These are phyloP conservation scores for Plasmodium knowlesi DNA, from an alignment of 169 alveolate species.

Conservation along the genomic window DNA sequence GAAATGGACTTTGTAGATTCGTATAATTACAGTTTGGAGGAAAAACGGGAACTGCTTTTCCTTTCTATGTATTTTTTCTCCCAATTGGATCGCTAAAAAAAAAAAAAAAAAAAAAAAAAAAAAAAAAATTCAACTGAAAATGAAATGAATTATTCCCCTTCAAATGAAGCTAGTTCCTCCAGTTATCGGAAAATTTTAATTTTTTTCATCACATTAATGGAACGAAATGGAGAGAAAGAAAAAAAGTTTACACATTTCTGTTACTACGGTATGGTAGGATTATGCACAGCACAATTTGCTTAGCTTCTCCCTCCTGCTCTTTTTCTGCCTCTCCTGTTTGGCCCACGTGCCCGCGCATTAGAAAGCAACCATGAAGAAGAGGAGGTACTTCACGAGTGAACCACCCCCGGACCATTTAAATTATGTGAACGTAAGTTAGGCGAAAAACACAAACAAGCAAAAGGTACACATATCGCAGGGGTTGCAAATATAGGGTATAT, in stretches of 20 bases:
- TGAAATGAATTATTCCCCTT: neutral
- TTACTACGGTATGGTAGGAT: neutral
- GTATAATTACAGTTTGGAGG: neutral
- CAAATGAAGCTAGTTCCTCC: neutral
- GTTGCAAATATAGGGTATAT: neutral
- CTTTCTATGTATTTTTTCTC: neutral
- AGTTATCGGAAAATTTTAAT: neutral
- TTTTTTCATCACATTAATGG: neutral
- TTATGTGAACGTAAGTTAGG: neutral
- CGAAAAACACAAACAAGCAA: neutral
- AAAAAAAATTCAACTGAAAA: neutral
- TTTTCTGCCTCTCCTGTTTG: neutral
- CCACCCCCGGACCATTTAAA: constrained; percentile 43
- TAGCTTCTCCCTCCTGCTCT: too few species aligned
- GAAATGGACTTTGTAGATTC: neutral
- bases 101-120: neutral
- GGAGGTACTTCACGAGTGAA: constrained; percentile 26
- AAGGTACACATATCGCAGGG: neutral
- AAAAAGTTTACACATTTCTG: neutral
- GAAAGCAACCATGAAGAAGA: constrained; percentile 1
- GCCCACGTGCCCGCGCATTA: neutral
- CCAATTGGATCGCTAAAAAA: neutral
- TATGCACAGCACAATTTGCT: neutral
- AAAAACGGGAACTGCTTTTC: neutral
- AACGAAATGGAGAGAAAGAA: neutral